Evolutionary conservation across 345 rosid species (phyloP).

Genomic region (Brassica juncea): DNA sequence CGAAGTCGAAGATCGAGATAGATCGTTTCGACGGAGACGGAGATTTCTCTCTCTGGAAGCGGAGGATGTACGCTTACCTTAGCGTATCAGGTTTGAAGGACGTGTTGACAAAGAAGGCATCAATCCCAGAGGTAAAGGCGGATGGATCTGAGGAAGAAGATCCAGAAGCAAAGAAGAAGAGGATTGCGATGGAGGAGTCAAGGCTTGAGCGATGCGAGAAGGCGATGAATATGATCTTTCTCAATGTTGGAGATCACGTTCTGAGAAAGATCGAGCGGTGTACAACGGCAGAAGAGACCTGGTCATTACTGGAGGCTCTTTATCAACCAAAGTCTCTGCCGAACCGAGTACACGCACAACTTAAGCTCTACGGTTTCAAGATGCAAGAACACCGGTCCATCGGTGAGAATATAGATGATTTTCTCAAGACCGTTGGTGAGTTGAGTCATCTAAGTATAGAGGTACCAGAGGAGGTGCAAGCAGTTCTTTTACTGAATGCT

Average conservation of each 20-base stretch:
- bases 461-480: background rate
- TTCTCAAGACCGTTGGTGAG: background rate
- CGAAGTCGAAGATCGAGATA: background rate
- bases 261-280: too few relatives aligned
- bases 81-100: background rate
- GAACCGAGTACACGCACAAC: background rate
- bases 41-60: background rate
- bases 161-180: background rate
- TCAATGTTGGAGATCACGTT: background rate
- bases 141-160: background rate
- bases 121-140: background rate
- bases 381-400: too few relatives aligned
- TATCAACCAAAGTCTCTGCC: background rate
- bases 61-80: background rate
- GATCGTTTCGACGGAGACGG: background rate
- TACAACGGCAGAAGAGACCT: background rate
- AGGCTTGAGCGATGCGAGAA: background rate
- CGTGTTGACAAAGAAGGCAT: background rate
- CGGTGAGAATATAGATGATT: background rate
- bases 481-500: background rate
- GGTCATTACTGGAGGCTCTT: background rate
- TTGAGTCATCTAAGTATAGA: too few relatives aligned
- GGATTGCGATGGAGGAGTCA: accelerated
- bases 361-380: too few relatives aligned
- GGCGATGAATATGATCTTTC: background rate